A percentile compares a stretch with the other conserved stretches of the same genome.
Conservation (phyloP, 139 green algal species). For the Haematococcus sp. region DNA sequence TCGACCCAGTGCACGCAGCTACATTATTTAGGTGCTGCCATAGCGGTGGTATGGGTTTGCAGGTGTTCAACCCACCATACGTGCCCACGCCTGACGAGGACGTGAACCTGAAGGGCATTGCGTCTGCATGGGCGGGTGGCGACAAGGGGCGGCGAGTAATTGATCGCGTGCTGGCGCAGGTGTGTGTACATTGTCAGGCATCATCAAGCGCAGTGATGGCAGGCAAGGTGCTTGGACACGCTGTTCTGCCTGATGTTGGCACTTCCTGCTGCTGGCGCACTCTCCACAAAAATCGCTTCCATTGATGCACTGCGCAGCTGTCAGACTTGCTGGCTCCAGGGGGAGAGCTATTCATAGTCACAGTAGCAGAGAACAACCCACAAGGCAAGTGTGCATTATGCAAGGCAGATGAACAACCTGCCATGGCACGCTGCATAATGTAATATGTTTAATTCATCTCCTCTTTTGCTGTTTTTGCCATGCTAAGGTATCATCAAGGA, state of each 20-base stretch:
- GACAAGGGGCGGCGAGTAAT: slow-evolving; percentile 71
- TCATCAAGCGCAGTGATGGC: too few species aligned
- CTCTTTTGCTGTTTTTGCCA: neutral
- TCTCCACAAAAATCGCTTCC: too few species aligned
- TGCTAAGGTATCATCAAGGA: slow-evolving; percentile 22
- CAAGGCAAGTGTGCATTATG: slow-evolving; percentile 28
- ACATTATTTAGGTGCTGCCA: neutral
- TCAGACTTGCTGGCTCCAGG: slow-evolving; percentile 44
- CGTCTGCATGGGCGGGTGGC: slow-evolving; percentile 87
- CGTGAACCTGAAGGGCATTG: slow-evolving; percentile 59
- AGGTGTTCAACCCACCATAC: slow-evolving; percentile 98
- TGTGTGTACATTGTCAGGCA: slow-evolving; percentile 33
- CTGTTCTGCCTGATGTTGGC: too few species aligned
- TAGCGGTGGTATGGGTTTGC: slow-evolving; percentile 3
- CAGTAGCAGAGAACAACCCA: slow-evolving; percentile 75
- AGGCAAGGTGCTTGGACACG: too few species aligned
- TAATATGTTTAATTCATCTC: neutral
- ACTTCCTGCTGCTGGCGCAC: too few species aligned
- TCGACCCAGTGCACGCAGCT: too few species aligned
- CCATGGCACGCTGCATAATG: too few species aligned
- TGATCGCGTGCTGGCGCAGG: slow-evolving; percentile 73
- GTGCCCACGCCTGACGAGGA: slow-evolving; percentile 93
- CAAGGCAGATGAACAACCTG: too few species aligned
- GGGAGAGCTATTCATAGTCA: slow-evolving; percentile 72
- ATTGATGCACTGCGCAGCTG: too few species aligned